Percentiles rank a stretch among this genome's conserved stretches.
Evolutionary conservation across 768 basidiomycete genomes (phyloP).

Genomic region (Amanita muscaria): DNA sequence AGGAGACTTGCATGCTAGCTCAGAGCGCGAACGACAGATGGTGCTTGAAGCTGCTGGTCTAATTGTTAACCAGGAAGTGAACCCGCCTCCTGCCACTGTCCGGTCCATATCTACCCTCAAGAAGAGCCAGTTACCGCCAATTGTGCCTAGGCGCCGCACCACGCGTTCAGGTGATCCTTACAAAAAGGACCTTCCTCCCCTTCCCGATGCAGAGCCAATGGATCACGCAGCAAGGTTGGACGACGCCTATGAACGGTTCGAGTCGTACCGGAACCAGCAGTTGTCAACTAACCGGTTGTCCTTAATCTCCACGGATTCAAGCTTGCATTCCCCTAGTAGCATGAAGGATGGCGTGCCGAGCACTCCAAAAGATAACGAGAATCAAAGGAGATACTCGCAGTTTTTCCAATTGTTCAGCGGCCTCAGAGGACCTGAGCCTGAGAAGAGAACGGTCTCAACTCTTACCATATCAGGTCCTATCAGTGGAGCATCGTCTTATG

Average conservation of each 20-base stretch:
- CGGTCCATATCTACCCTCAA: constrained; percentile 22
- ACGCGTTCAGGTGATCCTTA: constrained; percentile 5
- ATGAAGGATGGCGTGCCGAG: constrained; percentile 15
- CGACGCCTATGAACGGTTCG: constrained; percentile 87
- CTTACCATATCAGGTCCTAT: constrained; percentile 68
- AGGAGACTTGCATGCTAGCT: constrained; percentile 49
- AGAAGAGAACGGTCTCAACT: constrained; percentile 27
- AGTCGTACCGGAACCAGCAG: constrained; percentile 61
- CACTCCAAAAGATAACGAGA: constrained; percentile 22
- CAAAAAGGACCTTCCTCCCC: constrained; percentile 45
- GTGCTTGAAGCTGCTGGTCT: constrained; percentile 88
- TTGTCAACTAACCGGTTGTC: constrained; percentile 5
- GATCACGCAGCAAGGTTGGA: constrained; percentile 45
- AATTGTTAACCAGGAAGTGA: constrained; percentile 57
- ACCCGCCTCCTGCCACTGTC: constrained; percentile 35
- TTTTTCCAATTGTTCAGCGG: constrained; percentile 54
- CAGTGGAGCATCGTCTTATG: constrained; percentile 22
- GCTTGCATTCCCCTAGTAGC: constrained; percentile 10
- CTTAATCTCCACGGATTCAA: constrained; percentile 7
- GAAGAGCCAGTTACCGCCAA: constrained; percentile 43
- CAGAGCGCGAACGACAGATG: constrained; percentile 67
- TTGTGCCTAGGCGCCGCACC: constrained; percentile 28
- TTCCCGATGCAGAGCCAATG: constrained; percentile 29
- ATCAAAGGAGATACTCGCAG: constrained; percentile 32
- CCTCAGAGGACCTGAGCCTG: constrained; percentile 47